Conservation (phyloP, 2,329 filamentous ascomycete genomes). For the Diplocarpon mali region DNA sequence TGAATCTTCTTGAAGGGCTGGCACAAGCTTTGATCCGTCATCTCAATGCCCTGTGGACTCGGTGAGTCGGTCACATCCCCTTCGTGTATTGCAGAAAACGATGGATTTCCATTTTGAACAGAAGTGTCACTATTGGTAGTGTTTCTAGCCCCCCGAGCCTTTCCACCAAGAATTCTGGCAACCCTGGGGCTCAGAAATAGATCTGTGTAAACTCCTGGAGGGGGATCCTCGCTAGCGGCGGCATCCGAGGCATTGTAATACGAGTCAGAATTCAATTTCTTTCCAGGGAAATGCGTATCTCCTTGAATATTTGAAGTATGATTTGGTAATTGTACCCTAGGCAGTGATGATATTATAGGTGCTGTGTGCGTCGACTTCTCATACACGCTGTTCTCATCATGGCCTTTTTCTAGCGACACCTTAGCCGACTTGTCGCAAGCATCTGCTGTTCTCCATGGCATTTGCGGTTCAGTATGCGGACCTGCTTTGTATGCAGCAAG, state of each 20-base stretch:
- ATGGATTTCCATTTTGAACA: constrained; percentile 15
- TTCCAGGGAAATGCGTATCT: constrained; percentile 13
- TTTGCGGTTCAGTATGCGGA: constrained; percentile 36
- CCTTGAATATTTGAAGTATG: constrained; percentile 30
- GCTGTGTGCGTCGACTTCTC: constrained; percentile 35
- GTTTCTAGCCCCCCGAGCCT: constrained; percentile 22
- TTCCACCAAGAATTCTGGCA: constrained; percentile 41
- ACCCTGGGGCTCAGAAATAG: constrained; percentile 51
- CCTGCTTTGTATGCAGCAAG: constrained; percentile 27
- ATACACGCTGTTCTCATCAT: constrained; percentile 45
- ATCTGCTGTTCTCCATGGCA: constrained; percentile 39
- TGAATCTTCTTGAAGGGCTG: constrained; percentile 2
- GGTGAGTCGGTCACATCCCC: too few relatives aligned
- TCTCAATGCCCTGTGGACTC: too few relatives aligned
- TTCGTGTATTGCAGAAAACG: too few relatives aligned
- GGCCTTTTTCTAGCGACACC: constrained; percentile 17
- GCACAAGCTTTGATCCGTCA: too few relatives aligned
- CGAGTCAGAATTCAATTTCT: constrained; percentile 21
- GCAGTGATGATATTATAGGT: constrained; percentile 39
- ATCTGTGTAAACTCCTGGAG: constrained; percentile 45
- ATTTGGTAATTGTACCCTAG: constrained; percentile 44
- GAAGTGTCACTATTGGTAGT: constrained; percentile 22
- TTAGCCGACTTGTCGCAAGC: constrained; percentile 24
- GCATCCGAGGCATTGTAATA: constrained; percentile 29
- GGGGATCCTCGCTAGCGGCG: constrained; percentile 29